Evolutionary conservation across 257 asterid species (phyloP).

Genomic region (Asclepias syriaca): DNA sequence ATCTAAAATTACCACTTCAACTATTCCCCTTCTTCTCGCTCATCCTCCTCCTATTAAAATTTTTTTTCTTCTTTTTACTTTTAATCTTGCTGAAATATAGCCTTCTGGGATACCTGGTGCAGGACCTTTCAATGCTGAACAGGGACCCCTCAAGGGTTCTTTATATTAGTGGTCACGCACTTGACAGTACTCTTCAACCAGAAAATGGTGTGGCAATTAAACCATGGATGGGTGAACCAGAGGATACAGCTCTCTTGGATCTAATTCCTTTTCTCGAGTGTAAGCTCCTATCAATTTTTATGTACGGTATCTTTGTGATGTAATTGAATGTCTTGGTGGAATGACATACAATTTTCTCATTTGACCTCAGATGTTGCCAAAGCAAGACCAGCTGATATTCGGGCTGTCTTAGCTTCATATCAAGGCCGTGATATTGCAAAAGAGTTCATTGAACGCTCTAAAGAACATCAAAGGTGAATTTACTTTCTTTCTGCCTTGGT

Average conservation of each 20-base stretch:
- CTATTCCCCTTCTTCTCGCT: not conserved
- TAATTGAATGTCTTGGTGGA: constrained; percentile 8
- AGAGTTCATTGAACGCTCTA: constrained; percentile 82
- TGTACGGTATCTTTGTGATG: not conserved
- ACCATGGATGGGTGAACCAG: constrained; percentile 74
- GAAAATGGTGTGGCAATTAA: constrained; percentile 65
- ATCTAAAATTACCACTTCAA: not conserved
- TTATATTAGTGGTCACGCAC: constrained; percentile 69
- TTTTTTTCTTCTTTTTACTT: not conserved
- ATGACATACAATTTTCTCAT: constrained; percentile 12
- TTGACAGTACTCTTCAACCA: constrained; percentile 77
- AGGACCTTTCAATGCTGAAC: constrained; percentile 85
- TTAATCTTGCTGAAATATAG: not conserved
- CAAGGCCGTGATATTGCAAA: constrained; percentile 75
- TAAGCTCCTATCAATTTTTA: constrained; percentile 25
- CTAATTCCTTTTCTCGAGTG: constrained; percentile 92
- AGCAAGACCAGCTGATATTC: constrained; percentile 70
- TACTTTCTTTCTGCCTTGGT: constrained; percentile 5
- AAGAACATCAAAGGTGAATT: constrained; percentile 62
- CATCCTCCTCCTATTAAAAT: not conserved
- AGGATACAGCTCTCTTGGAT: constrained; percentile 82
- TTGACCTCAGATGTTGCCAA: constrained; percentile 67
- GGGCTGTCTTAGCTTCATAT: constrained; percentile 76
- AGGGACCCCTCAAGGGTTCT: constrained; percentile 76
- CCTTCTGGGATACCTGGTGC: constrained; percentile 25